Evolutionary conservation across 23 red algal genomes (phyloP), one percentile per base, ranked within the genome.

Genomic region (Gracilaria gracilis): DNA sequence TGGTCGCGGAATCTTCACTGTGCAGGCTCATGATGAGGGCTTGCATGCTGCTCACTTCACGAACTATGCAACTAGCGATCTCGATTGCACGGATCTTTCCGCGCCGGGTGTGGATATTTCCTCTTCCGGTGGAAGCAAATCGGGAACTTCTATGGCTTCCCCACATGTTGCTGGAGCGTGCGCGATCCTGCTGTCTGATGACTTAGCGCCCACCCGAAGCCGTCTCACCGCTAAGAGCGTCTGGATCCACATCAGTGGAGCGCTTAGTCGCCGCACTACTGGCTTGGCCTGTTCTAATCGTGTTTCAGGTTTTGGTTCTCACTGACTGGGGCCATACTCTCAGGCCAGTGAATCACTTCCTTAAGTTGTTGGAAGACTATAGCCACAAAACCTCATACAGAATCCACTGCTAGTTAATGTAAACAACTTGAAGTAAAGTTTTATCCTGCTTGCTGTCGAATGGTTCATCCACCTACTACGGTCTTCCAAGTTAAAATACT

Each of bases 91-190:
- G 11, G 34, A n/a, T 4, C 51, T 91, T 9, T 71, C 78, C 12
- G 88, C 73, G 16, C 88, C 88, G n/a, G 88, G 88, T 5, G 78
- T 71, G 15, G 20, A 42, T 3, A 91, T 91, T n/a, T 16, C 47
- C 0, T 91, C 88, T 19, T 12, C 69, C 15, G 38, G 29, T 58
- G 88, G 88, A 2, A 23, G 9, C 27, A 23, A 25, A 15, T 91
- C 75, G 9, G 88, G 88, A 32, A 91, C 88, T 5, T 80, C 73
- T 0, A 79, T 80, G 75, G 88, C 88, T 35, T 48, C 88, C 33
- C 88, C 88, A 1, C 88, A 91, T 25, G 88, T 91, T 7, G 59
- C 88, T 12, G 88, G 88, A 9, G 78, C 78, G 27, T 72, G 75
- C 58, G 88, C 88, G 38, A 27, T 91, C 17, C 49, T 91, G 58